Conservation (phyloP, 83 land plant genomes). For the Diphasiastrum complanatum region DNA sequence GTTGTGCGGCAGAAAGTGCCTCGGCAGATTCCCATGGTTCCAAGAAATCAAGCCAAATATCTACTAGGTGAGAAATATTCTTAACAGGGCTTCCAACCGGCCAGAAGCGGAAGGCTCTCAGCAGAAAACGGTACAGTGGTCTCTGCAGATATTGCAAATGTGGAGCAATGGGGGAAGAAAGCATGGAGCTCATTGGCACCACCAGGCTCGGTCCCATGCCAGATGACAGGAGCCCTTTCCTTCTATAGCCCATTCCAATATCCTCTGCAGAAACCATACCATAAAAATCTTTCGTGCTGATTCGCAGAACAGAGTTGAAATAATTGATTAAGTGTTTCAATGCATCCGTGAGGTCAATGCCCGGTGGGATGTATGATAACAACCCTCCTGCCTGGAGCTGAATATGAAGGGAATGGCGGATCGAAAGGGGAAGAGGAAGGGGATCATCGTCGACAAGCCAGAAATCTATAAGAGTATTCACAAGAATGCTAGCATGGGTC, state of each 20-base stretch:
- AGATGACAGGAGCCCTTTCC: too few relatives aligned
- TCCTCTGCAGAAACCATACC: too few relatives aligned
- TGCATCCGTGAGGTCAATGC: slow-evolving; percentile 49
- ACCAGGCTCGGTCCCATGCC: too few relatives aligned
- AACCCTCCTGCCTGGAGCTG: slow-evolving; percentile 5
- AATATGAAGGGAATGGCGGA: slow-evolving; percentile 17
- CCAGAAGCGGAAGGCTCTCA: slow-evolving; percentile 61
- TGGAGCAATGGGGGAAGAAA: slow-evolving; percentile 16
- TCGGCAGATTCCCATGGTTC: slow-evolving; percentile 57
- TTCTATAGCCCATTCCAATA: too few relatives aligned
- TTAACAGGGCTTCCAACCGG: slow-evolving; percentile 59
- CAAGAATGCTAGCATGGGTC: slow-evolving; percentile 48
- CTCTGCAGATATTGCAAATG: slow-evolving; percentile 42
- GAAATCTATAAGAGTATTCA: slow-evolving; percentile 53
- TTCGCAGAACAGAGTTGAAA: slow-evolving; percentile 15
- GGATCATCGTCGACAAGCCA: slow-evolving; percentile 86
- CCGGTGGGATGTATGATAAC: slow-evolving; percentile 41
- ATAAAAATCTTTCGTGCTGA: too few relatives aligned
- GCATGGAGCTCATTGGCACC: slow-evolving; percentile 2
- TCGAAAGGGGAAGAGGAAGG: slow-evolving; percentile 24
- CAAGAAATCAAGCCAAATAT: slow-evolving; percentile 60
- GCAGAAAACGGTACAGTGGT: slow-evolving; percentile 68
- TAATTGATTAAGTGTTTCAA: slow-evolving; percentile 26
- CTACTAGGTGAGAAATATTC: slow-evolving; percentile 48
- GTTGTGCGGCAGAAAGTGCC: slow-evolving; percentile 3